Percentiles rank a stretch among this genome's conserved stretches.
These are phyloP conservation scores for Chamaecrista fasciculata DNA, from an alignment of 306 rosid species.

Conservation along the genomic window DNA sequence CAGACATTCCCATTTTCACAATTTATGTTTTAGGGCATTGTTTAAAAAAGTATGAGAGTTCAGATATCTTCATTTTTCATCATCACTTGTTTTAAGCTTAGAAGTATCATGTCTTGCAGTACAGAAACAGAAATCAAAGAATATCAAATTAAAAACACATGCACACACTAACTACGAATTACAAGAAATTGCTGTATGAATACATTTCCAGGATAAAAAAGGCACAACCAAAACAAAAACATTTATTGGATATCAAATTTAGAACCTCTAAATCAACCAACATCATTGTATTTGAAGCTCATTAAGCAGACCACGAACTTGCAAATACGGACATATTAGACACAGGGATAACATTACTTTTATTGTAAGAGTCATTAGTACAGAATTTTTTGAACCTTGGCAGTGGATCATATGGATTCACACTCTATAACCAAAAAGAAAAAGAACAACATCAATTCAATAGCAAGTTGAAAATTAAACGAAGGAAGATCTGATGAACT, in stretches of 20 bases:
- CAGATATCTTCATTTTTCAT: no score
- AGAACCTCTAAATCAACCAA: slow-evolving; percentile 9
- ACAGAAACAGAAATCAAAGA: not conserved
- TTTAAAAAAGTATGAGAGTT: no score
- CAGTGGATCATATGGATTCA: not conserved
- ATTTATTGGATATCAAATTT: not conserved
- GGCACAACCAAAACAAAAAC: slow-evolving; percentile 1
- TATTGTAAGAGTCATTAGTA: not conserved
- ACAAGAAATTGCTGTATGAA: not conserved
- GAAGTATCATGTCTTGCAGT: slow-evolving; percentile 7
- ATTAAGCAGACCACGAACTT: not conserved
- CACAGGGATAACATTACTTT: not conserved
- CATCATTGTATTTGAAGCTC: not conserved
- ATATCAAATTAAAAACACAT: not conserved
- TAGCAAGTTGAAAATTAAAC: not conserved
- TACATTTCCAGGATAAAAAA: not conserved
- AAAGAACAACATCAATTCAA: not conserved
- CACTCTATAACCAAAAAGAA: not conserved
- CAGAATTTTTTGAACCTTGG: not conserved
- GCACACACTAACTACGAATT: no score
- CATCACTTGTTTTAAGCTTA: not conserved
- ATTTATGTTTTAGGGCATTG: no score
- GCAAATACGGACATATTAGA: not conserved
- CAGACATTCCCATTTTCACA: no score
- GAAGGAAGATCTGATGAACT: not conserved